Conservation (phyloP, 1,139 yeast genomes). For the Kodamaea plutei region DNA sequence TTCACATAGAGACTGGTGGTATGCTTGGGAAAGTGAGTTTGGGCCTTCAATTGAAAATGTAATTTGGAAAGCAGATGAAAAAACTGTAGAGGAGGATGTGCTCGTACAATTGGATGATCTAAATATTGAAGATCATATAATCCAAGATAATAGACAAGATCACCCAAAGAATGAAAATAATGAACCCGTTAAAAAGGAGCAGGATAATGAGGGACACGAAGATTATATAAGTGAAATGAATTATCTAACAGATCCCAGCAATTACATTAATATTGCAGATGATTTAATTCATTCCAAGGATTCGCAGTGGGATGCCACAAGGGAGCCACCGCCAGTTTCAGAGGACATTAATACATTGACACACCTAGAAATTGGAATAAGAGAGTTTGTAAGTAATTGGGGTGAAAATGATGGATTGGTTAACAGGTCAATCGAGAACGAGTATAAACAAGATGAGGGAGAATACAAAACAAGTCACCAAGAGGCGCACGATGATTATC, state of each 20-base stretch:
- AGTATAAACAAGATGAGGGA: too few relatives aligned
- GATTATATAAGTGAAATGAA: too few relatives aligned
- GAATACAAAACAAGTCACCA: too few relatives aligned
- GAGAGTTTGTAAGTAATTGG: constrained; percentile 18
- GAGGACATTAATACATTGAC: neutral
- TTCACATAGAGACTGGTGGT: constrained; percentile 43
- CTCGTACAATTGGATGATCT: neutral
- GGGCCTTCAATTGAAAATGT: constrained; percentile 6
- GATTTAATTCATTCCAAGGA: constrained; percentile 21
- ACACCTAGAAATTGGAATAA: constrained; percentile 11
- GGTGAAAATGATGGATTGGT: constrained; percentile 13
- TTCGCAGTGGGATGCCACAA: constrained; percentile 39
- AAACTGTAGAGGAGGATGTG: neutral
- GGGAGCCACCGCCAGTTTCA: constrained; percentile 27
- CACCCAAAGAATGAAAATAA: neutral
- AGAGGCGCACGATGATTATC: constrained; percentile 1
- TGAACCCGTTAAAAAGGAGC: neutral
- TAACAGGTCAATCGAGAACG: too few relatives aligned
- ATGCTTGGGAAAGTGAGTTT: constrained; percentile 35
- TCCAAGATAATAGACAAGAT: too few relatives aligned
- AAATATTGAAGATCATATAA: too few relatives aligned
- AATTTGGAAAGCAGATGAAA: neutral
- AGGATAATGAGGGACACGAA: too few relatives aligned
- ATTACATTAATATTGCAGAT: constrained; percentile 23
- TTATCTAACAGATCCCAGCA: constrained; percentile 27